Evolutionary conservation across 2,329 filamentous ascomycete species (phyloP).

Genomic region (Cordyceps fumosorosea): DNA sequence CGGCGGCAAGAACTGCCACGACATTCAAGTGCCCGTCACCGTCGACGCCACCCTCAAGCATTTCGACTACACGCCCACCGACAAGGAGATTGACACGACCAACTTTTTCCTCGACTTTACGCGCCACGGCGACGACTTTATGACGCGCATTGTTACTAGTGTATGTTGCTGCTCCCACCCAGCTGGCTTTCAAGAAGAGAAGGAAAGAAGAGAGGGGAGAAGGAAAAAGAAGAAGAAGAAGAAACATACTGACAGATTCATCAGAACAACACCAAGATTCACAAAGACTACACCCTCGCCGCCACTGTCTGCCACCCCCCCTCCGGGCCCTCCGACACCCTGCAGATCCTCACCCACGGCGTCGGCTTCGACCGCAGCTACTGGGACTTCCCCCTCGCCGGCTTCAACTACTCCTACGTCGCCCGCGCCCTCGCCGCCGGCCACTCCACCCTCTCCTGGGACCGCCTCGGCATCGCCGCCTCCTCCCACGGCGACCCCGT

Average conservation of each 20-base stretch:
- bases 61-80: constrained; percentile 25
- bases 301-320: constrained; percentile 56
- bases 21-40: constrained; percentile 48
- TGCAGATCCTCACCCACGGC: constrained; percentile 37
- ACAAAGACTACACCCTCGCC: constrained; percentile 49
- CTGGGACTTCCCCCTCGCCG: constrained; percentile 53
- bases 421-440: constrained; percentile 47
- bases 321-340: constrained; percentile 28
- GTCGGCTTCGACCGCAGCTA: constrained; percentile 42
- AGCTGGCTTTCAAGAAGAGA: background rate
- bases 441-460: constrained; percentile 54
- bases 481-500: constrained; percentile 54
- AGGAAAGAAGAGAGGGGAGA: background rate
- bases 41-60: background rate
- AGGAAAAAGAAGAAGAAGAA: background rate
- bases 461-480: constrained; percentile 54
- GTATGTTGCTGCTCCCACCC: constrained; percentile 23
- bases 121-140: constrained; percentile 44
- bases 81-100: constrained; percentile 50
- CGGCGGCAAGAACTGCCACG: constrained; percentile 33
- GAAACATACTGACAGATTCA: background rate
- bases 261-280: constrained; percentile 39
- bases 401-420: constrained; percentile 58
- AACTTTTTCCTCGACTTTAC: constrained; percentile 47
- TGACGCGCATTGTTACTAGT: constrained; percentile 35